Evolutionary conservation across 208 protist species (phyloP), one percentile per base, ranked within the genome.

Genomic region (Tritrichomonas foetus): DNA sequence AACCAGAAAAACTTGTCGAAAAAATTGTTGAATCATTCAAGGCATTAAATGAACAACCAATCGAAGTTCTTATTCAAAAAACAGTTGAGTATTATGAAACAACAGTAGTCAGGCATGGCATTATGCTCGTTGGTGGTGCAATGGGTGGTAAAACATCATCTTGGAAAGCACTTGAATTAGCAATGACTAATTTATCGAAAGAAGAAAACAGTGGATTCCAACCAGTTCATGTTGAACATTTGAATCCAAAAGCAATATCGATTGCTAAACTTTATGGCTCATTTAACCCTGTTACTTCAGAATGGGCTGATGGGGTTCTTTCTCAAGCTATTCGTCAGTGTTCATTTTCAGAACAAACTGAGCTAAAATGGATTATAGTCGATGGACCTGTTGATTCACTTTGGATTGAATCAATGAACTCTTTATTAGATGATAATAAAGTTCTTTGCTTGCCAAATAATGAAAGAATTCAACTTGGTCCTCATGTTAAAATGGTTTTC

Each of bases 341-440:
- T 84, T 97, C 97, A 82, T 95, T 96, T 61, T 95, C 96, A 30
- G 97, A 96, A n/a, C 13, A 93, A 94, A 66, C 82, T n/a, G 94
- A 95, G 9, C 94, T 93, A 50, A 94, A 99, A 84, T 99, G 97
- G 97, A 97, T 99, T 93, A 97, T 99, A 1, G 99, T 99, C 95
- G 98, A 99, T 96, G 98, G 98, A n/a, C 98, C 98, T 39, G 98
- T 99, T 39, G 98, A 99, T 94, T 97, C 98, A 3, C 94, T 99
- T n/a, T 99, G 98, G 98, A 99, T 99, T 97, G 98, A 99, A 95
- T 98, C 96, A 95, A 98, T 99, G 98, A 99, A 99, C 96, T 99
- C 98, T 11, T 98, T 99, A 1, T 96, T 99, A 14, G 98, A 99
- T 95, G 98, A 99, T 95, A 99, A 98, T 96, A 99, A 98, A 96